These are phyloP conservation scores for Tetragonia tetragonoides DNA, from an alignment of 148 eudicot species.

Conservation along the genomic window DNA sequence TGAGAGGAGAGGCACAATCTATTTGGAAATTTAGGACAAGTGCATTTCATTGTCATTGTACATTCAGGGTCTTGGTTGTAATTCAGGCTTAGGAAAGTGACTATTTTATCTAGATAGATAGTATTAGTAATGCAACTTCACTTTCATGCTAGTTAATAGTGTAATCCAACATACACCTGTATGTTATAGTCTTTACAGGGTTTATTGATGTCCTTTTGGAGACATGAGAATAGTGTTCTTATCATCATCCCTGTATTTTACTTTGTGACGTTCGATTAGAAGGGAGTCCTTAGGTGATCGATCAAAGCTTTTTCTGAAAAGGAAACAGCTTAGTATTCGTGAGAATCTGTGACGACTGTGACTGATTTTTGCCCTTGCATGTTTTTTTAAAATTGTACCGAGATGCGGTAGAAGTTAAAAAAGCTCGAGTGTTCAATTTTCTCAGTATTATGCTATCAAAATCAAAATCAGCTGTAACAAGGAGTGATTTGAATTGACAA, in stretches of 20 bases:
- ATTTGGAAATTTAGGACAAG: no score
- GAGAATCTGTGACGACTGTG: background rate
- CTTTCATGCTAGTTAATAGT: no score
- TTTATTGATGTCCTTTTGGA: background rate
- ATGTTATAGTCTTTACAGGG: background rate
- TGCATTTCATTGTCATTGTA: no score
- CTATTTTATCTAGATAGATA: no score
- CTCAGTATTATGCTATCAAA: background rate
- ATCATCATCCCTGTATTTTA: background rate
- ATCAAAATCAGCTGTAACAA: background rate
- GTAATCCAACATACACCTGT: background rate
- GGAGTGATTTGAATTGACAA: background rate
- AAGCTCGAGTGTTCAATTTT: background rate
- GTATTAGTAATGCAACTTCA: no score
- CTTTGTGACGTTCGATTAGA: background rate
- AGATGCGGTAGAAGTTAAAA: background rate
- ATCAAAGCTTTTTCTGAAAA: no score
- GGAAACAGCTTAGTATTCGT: background rate
- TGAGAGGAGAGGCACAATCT: no score
- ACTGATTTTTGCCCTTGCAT: conserved; percentile 5
- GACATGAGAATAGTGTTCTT: background rate
- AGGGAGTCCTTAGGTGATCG: background rate
- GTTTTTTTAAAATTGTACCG: background rate
- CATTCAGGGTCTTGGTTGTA: no score
- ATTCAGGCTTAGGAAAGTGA: no score